Base-by-base conservation (phyloP, 1,284 basidiomycete genomes). In the Calocybe gambosa region DNA sequence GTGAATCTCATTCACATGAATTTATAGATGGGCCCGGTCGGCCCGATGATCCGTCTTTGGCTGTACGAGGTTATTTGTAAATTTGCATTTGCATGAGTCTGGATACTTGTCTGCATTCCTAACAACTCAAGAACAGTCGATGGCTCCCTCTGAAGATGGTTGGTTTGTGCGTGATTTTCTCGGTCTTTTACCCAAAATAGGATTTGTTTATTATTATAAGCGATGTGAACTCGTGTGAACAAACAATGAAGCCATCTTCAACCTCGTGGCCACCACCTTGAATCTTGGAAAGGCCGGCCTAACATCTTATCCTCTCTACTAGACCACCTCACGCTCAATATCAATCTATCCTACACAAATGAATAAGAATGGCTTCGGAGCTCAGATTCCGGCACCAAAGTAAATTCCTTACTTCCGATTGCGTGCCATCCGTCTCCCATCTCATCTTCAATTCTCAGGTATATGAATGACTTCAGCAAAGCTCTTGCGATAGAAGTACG, bases 401-500 rank as follows among this genome's bases (percentile, higher is more conserved):
- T 52, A 19, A 28, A 45, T 38, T 33, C 25, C 5, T 26, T 15
- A 12, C 29, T 31, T 19, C 16, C 20, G 5, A 20, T 40, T 23
- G 23, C 23, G 39, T 25, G 25, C 9, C 9, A 10, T 23, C 20
- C 16, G 15, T n/a, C n/a, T 39, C 37, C 3, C 18, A 39, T 18
- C 56, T 26, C 9, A 26, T 26, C 25, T 9, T 9, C 25, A 9
- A 26, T 26, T 26, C 5, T 26, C 20, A 52, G 50, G 62, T 82
- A 84, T 57, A 58, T 85, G 47, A 80, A 80, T 55, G 83, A 88
- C 58, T 86, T 82, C 56, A 80, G 83, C 59, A 84, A 80, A 57
- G 81, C 85, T 0, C 65, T 88, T 34, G 83, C 85, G 1, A 69
- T 72, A n/a, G 85, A 88, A 64, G 84, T 88, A 2, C 75, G 82